phyloP scores from a whole-genome alignment of 2,329 filamentous ascomycete species.

The Paecilomyces fulvus region DNA sequence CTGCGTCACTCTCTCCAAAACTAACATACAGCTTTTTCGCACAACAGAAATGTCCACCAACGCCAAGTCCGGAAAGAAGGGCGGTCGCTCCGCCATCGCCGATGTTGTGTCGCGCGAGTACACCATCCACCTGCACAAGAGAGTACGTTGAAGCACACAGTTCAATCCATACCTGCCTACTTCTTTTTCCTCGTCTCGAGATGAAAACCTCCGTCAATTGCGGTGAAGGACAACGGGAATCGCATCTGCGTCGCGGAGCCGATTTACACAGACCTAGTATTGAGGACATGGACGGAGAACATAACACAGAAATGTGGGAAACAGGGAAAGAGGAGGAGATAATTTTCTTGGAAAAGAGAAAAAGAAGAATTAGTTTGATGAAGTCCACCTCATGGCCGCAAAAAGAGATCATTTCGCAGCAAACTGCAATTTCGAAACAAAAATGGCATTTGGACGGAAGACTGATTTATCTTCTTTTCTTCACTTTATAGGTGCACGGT shows the following conservation, averaged over 20 bases:
- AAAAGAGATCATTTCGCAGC: slow-evolving; percentile 9
- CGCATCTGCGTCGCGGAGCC: background rate
- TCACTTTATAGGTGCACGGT: slow-evolving; percentile 71
- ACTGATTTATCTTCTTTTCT: slow-evolving; percentile 48
- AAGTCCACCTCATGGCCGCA: slow-evolving; percentile 54
- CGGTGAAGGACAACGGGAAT: slow-evolving; percentile 2
- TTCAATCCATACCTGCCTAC: slow-evolving; percentile 1
- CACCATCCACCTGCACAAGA: slow-evolving; percentile 99
- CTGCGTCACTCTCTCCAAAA: slow-evolving; percentile 13
- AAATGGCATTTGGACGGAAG: slow-evolving; percentile 53
- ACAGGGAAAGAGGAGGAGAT: slow-evolving; percentile 4
- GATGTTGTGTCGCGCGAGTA: slow-evolving; percentile 99
- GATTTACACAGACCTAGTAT: background rate
- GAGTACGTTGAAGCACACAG: slow-evolving; percentile 57
- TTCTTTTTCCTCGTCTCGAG: background rate
- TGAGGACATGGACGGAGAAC: slow-evolving; percentile 28
- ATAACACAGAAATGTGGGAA: slow-evolving; percentile 7
- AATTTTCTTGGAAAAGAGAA: slow-evolving; percentile 16
- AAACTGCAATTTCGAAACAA: slow-evolving; percentile 3
- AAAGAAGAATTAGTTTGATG: slow-evolving; percentile 56
- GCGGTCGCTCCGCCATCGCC: slow-evolving; percentile 83
- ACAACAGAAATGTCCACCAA: slow-evolving; percentile 56
- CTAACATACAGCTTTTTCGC: slow-evolving; percentile 10
- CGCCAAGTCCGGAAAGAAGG: slow-evolving; percentile 59
- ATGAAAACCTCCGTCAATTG: background rate